Evolutionary conservation across 495 filamentous ascomycete species (phyloP).

Genomic region (Daldinia childiae): DNA sequence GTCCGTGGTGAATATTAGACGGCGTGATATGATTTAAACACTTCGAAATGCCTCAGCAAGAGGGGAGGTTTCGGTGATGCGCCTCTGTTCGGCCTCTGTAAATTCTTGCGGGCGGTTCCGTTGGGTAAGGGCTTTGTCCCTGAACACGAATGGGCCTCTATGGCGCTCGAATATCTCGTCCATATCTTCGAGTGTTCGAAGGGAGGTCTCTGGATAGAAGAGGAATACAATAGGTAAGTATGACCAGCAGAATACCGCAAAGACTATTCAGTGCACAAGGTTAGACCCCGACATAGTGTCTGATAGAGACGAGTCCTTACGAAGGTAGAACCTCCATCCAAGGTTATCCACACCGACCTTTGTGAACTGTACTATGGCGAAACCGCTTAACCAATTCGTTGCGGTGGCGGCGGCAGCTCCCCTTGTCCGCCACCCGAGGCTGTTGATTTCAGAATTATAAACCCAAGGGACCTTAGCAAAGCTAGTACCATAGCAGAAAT

Average conservation of each 20-base stretch:
- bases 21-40: not conserved
- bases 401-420: constrained; percentile 52
- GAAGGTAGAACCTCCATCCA: constrained; percentile 50
- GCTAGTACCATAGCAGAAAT: constrained; percentile 50
- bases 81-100: constrained; percentile 41
- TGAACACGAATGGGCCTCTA: constrained; percentile 38
- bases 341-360: constrained; percentile 48
- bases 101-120: constrained; percentile 39
- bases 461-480: constrained; percentile 53
- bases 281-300: not conserved
- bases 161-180: constrained; percentile 46
- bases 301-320: constrained; percentile 11
- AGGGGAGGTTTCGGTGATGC: constrained; percentile 11
- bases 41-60: not conserved
- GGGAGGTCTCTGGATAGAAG: constrained; percentile 51
- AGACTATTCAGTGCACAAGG: constrained; percentile 33
- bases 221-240: constrained; percentile 48
- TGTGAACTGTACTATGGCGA: constrained; percentile 52
- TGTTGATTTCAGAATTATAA: constrained; percentile 55
- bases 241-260: constrained; percentile 46
- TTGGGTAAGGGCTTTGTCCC: constrained; percentile 40
- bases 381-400: constrained; percentile 51
- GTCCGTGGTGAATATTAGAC: not conserved
- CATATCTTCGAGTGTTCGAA: constrained; percentile 52
- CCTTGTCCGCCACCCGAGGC: constrained; percentile 50